Evolutionary conservation across 2,329 filamentous ascomycete species (phyloP), one percentile per base, ranked within the genome.

Genomic region (Stemphylium lycopersici): DNA sequence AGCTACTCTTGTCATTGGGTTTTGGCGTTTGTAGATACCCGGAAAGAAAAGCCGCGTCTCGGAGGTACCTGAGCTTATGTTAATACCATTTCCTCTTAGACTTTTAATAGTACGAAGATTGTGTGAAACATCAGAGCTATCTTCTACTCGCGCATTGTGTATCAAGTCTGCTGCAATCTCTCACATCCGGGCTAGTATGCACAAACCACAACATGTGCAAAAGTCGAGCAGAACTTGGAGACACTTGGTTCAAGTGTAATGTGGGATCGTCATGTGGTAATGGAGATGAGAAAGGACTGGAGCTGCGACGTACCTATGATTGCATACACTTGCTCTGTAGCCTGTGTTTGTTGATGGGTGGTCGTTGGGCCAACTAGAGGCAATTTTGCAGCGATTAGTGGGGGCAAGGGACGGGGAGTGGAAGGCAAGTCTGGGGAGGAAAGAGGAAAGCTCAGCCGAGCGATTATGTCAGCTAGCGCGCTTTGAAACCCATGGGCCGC

Each of bases 191-290:
- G 57, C 48, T 60, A 52, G 50, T 37, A 34, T 24, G 31, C 24
- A 48, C 49, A 59, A 60, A 58, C 57, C 57, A 45, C 57, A 37
- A 15, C 24, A 42, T 48, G 33, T 15, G 22, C 22, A n/a, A 32
- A 41, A 24, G 26, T 43, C 32, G 44, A 41, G 24, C 13, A 29
- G 7, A 15, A 37, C 16, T 32, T 40, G 12, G 45, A 33, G 47
- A 39, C 22, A 55, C 55, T 60, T 44, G 55, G 57, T 52, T 60
- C 57, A 60, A 60, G 57, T 60, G 55, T 60, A 59, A 55, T 52
- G 44, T 39, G 31, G 44, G 32, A 45, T 60, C 57, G 51, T 60
- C 57, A 60, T 51, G 7, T 48, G 15, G 7, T 16, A 20, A 26
- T 15, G 29, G 36, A 12, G 32, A 11, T 31, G 2, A 6, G 13